Evolutionary conservation across 768 basidiomycete genomes (phyloP).

Genomic region (Flagelloscypha sp.): DNA sequence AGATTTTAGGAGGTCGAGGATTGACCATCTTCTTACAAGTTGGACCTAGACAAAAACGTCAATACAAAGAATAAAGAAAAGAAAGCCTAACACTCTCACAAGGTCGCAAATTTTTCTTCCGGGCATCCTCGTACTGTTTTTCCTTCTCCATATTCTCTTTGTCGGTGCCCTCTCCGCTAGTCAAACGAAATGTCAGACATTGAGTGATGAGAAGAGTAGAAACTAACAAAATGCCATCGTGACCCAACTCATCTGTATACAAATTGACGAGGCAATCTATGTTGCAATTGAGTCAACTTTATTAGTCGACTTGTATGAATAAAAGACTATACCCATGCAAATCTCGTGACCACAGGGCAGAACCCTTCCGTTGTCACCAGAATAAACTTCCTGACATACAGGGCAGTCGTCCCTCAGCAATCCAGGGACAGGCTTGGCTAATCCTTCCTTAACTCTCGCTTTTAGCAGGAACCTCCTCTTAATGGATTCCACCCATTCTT

Average conservation of each 20-base stretch:
- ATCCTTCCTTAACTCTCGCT: no score
- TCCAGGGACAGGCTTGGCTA: no score
- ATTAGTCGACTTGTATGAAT: neutral
- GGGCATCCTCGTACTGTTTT: slow-evolving; percentile 48
- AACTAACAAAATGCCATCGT: slow-evolving; percentile 54
- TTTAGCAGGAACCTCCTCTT: no score
- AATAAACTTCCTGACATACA: slow-evolving; percentile 57
- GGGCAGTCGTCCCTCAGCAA: slow-evolving; percentile 42
- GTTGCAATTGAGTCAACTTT: neutral
- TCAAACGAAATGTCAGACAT: slow-evolving; percentile 2
- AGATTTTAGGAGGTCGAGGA: slow-evolving; percentile 40
- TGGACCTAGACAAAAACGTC: slow-evolving; percentile 36
- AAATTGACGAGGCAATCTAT: slow-evolving; percentile 51
- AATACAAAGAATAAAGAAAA: neutral
- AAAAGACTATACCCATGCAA: slow-evolving; percentile 42
- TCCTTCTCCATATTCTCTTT: slow-evolving; percentile 46
- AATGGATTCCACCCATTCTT: slow-evolving; percentile 35
- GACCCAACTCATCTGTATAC: slow-evolving; percentile 40
- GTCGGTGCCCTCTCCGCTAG: slow-evolving; percentile 48
- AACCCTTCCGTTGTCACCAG: slow-evolving; percentile 44
- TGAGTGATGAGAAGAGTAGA: neutral
- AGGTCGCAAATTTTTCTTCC: slow-evolving; percentile 49
- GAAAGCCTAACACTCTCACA: slow-evolving; percentile 28
- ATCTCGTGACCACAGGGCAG: slow-evolving; percentile 61
- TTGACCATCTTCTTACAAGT: slow-evolving; percentile 63